Conservation (phyloP, 1,284 basidiomycete genomes). For the Ganoderma lucidum region DNA sequence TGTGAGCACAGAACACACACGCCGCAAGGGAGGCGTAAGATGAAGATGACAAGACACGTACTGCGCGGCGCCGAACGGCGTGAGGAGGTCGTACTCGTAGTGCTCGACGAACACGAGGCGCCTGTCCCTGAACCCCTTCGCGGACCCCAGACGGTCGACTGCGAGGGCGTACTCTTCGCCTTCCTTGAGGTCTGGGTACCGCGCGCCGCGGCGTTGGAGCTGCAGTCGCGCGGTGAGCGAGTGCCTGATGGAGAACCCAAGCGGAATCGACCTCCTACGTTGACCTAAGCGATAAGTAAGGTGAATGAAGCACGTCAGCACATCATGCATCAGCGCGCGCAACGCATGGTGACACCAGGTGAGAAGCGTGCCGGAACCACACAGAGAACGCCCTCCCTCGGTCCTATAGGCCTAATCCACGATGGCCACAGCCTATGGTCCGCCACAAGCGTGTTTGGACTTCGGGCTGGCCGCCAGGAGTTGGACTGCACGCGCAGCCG, state of each 20-base stretch:
- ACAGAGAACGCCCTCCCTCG: background rate
- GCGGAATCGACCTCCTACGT: slow-evolving; percentile 26
- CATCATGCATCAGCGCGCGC: background rate
- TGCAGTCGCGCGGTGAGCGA: slow-evolving; percentile 38
- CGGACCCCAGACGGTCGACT: slow-evolving; percentile 56
- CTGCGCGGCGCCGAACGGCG: slow-evolving; percentile 78
- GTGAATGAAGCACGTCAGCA: background rate
- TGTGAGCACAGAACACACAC: background rate
- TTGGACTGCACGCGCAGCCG: background rate
- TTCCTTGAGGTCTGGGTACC: slow-evolving; percentile 73
- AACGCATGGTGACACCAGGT: background rate
- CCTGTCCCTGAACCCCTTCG: slow-evolving; percentile 51
- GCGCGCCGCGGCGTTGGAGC: slow-evolving; percentile 86
- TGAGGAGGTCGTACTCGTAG: slow-evolving; percentile 72
- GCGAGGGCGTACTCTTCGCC: slow-evolving; percentile 37
- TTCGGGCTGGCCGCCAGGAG: background rate
- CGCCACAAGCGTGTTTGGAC: background rate
- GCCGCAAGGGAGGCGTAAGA: background rate
- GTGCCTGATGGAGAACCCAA: background rate
- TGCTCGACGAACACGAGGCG: slow-evolving; percentile 67
- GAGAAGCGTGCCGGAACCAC: background rate
- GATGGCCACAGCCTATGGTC: background rate
- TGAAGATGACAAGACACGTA: slow-evolving; percentile 46
- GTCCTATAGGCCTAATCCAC: background rate
- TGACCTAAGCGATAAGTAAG: slow-evolving; percentile 17